Conservation (phyloP, 2,329 filamentous ascomycete genomes). For the Hymenoscyphus albidus region DNA sequence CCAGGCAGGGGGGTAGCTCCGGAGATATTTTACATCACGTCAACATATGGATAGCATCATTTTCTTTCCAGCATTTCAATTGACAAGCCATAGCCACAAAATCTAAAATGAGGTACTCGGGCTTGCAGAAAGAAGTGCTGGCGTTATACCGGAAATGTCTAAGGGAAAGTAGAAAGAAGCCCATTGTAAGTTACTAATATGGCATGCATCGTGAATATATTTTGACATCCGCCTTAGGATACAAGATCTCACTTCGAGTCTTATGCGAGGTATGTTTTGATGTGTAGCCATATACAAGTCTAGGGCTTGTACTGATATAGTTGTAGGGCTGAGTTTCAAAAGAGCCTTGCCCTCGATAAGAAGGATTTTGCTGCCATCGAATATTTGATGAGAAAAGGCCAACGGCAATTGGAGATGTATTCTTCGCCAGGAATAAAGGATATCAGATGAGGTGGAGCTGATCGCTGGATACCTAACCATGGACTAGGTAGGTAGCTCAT, state of each 20-base stretch:
- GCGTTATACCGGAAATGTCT: constrained; percentile 83
- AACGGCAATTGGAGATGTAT: constrained; percentile 64
- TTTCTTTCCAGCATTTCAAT: constrained; percentile 6
- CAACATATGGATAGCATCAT: constrained; percentile 5
- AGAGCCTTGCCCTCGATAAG: constrained; percentile 55
- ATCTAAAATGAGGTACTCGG: constrained; percentile 59
- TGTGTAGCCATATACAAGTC: background rate
- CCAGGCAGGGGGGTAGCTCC: constrained; percentile 7
- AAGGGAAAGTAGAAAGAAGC: constrained; percentile 76
- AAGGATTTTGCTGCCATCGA: constrained; percentile 70
- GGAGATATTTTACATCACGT: constrained; percentile 1
- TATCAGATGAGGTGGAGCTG: constrained; percentile 38
- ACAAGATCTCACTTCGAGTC: constrained; percentile 58
- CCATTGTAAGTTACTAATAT: constrained; percentile 50
- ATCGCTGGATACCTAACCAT: background rate
- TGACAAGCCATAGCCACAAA: constrained; percentile 1
- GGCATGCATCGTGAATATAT: background rate
- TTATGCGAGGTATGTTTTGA: constrained; percentile 54
- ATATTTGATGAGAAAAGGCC: constrained; percentile 63
- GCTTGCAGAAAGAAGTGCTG: constrained; percentile 86
- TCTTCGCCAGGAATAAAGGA: constrained; percentile 61
- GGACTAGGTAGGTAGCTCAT: background rate
- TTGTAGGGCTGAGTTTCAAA: constrained; percentile 70
- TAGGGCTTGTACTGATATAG: constrained; percentile 2
- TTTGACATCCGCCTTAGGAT: constrained; percentile 39